phyloP scores from a whole-genome alignment of 2,329 filamentous ascomycete genomes.

The Neofusicoccum ribis region DNA sequence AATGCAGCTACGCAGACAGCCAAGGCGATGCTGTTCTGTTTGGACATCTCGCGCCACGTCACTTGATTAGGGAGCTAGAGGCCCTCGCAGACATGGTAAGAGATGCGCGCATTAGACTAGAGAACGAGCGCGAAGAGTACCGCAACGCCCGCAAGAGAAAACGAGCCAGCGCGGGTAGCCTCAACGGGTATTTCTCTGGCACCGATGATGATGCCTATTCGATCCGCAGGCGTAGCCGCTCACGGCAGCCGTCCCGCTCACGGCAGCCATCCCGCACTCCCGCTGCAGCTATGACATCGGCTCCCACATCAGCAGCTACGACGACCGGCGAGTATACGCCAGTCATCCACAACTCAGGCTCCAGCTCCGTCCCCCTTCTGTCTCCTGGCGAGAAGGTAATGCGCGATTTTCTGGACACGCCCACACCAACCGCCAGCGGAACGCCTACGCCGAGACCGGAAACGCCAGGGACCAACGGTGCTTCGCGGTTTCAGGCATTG shows the following conservation, averaged over 20 bases:
- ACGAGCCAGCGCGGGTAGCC: constrained; percentile 44
- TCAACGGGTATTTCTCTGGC: constrained; percentile 9
- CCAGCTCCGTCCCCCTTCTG: not conserved
- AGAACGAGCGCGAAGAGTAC: constrained; percentile 32
- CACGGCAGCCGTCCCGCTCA: not conserved
- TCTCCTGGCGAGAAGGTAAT: constrained; percentile 8
- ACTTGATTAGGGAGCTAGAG: constrained; percentile 76
- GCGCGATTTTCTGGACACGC: constrained; percentile 16
- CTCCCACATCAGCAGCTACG: constrained; percentile 4
- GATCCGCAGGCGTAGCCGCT: constrained; percentile 5
- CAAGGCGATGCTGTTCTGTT: constrained; percentile 77
- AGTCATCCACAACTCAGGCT: not conserved
- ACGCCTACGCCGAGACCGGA: constrained; percentile 8
- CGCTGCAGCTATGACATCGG: not conserved
- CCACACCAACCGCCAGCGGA: not conserved
- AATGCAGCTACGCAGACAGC: constrained; percentile 88
- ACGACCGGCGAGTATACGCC: not conserved
- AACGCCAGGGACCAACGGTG: not conserved
- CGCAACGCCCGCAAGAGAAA: constrained; percentile 63
- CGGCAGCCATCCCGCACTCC: not conserved
- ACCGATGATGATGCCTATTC: constrained; percentile 8
- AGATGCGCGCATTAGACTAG: constrained; percentile 43
- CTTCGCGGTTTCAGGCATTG: not conserved
- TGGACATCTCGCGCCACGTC: constrained; percentile 83
- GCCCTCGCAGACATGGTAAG: constrained; percentile 70